These are phyloP conservation scores for Coemansia sp. DNA, from an alignment of 192 early-diverging fungal genomes.

Conservation along the genomic window DNA sequence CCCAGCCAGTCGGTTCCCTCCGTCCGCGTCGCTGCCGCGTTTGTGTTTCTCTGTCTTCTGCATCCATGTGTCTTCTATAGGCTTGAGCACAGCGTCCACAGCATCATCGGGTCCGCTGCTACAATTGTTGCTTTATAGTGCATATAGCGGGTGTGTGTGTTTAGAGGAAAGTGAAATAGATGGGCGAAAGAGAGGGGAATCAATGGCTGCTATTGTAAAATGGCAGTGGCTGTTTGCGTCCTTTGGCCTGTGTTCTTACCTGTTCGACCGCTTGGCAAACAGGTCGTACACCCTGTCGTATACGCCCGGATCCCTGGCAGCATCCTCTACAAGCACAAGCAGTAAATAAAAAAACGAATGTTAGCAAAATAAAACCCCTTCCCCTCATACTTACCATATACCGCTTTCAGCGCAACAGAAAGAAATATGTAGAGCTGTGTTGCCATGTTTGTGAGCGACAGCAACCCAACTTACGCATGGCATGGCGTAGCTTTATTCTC, in stretches of 20 bases:
- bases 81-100: constrained; percentile 9
- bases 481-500: constrained; percentile 8
- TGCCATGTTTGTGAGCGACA: not conserved
- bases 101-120: constrained; percentile 4
- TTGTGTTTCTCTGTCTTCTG: constrained; percentile 2
- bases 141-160: too few species aligned
- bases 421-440: not conserved
- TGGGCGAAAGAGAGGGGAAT: too few species aligned
- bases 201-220: too few species aligned
- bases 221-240: too few species aligned
- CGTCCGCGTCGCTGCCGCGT: not conserved
- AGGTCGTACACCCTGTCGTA: constrained; percentile 21
- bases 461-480: constrained; percentile 1
- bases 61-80: constrained; percentile 24
- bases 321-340: constrained; percentile 12
- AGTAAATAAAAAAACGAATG: not conserved
- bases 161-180: too few species aligned
- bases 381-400: too few species aligned
- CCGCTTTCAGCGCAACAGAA: too few species aligned
- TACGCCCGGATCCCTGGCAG: constrained; percentile 2
- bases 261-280: constrained; percentile 9
- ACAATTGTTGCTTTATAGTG: not conserved
- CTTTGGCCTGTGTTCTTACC: not conserved
- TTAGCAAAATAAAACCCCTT: too few species aligned
- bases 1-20: not conserved